These are phyloP conservation scores for Leccinum subgranulosum DNA, from an alignment of 768 basidiomycete genomes.

Conservation along the genomic window DNA sequence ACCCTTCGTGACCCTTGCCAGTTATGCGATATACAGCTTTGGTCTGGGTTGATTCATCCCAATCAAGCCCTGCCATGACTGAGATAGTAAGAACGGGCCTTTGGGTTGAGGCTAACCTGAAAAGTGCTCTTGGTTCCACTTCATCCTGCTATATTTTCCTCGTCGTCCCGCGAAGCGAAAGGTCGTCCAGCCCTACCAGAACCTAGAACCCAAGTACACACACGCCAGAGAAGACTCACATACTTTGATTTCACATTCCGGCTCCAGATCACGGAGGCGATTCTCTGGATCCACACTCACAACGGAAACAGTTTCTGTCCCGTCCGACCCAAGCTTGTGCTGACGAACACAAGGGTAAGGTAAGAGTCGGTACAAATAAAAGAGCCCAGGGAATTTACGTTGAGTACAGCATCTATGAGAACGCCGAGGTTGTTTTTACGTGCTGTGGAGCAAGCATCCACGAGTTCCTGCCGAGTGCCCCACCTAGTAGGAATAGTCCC, in stretches of 20 bases:
- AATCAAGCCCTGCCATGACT: slow-evolving; percentile 65
- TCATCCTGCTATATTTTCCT: slow-evolving; percentile 70
- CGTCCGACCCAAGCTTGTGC: slow-evolving; percentile 87
- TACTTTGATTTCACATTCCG: slow-evolving; percentile 65
- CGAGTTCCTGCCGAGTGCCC: slow-evolving; percentile 81
- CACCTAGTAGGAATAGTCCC: slow-evolving; percentile 72
- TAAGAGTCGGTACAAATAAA: slow-evolving; percentile 7
- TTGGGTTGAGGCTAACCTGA: slow-evolving; percentile 47
- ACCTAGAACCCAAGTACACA: slow-evolving; percentile 1
- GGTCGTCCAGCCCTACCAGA: slow-evolving; percentile 71
- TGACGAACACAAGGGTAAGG: slow-evolving; percentile 26
- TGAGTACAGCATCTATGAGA: slow-evolving; percentile 85
- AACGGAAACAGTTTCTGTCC: slow-evolving; percentile 63
- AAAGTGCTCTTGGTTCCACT: slow-evolving; percentile 79
- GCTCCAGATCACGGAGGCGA: slow-evolving; percentile 58
- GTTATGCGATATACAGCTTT: slow-evolving; percentile 72
- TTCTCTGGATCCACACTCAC: slow-evolving; percentile 70
- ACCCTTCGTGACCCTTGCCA: slow-evolving; percentile 64
- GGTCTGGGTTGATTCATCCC: slow-evolving; percentile 65
- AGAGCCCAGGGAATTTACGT: slow-evolving; percentile 45
- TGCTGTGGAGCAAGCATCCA: slow-evolving; percentile 67
- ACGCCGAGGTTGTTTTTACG: slow-evolving; percentile 67
- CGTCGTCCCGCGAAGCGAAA: slow-evolving; percentile 81
- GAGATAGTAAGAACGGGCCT: not conserved
- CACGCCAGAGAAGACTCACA: slow-evolving; percentile 5